Evolutionary conservation across 163 green algal genomes (phyloP), one percentile per base, ranked within the genome.

Genomic region (Botryococcus braunii): DNA sequence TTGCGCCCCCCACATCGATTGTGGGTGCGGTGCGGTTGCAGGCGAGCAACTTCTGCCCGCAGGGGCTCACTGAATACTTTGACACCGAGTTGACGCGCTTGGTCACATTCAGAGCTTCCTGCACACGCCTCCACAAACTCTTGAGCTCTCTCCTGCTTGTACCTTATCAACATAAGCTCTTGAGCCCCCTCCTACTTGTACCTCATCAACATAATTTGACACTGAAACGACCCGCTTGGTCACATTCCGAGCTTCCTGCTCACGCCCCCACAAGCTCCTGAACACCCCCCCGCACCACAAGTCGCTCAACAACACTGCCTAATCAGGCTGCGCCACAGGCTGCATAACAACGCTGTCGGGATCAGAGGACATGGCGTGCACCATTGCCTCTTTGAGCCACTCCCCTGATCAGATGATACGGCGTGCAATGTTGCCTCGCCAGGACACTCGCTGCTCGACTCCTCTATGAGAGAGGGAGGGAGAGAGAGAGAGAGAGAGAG

Each of bases 31-130:
- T 63, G 36, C 52, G 43, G 38, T 38, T 56, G 38, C 66, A 68
- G 13, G 57, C 39, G 36, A 85, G 67, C 69, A 79, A 59, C 39
- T 62, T 46, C 79, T 94, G 85, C 39, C 86, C 82, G 81, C 89
- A 94, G 25, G 79, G 39, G 1, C 79, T 69, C 21, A 80, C 71
- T 3, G 81, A 71, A 49, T 75, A 88, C 13, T 64, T 29, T 21
- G 73, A 82, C 7, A 85, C 77, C 41, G 81, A 85, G 21, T 80
- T 61, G 39, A 92, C 74, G 31, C 88, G 82, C 71, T 86, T 77
- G 5, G 64, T 39, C n/a, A 93, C 48, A 34, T 74, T 77, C 57
- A 95, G 74, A 32, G 77, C 36, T 32, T 79, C 67, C 71, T 81
- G 75, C 74, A 63, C 11, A 4, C 2, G 29, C n/a, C n/a, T n/a